phyloP scores from a whole-genome alignment of 2,329 filamentous ascomycete species.

The Ophiostoma montium region DNA sequence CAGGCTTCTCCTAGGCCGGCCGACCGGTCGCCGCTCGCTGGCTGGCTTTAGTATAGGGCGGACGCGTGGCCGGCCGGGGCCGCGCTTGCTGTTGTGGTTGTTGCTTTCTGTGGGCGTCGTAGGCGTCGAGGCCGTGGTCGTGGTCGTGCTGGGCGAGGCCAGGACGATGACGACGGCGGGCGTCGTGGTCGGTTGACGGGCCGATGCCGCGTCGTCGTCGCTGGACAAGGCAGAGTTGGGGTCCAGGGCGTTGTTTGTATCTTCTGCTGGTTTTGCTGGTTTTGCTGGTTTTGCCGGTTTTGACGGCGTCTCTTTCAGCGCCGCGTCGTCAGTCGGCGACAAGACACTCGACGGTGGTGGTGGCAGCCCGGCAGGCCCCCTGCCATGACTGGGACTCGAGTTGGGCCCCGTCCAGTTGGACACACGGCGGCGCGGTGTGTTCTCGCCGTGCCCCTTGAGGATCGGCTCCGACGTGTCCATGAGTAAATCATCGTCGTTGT shows the following conservation, averaged over 20 bases:
- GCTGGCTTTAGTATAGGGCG: neutral
- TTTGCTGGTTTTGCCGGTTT: neutral
- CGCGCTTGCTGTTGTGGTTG: neutral
- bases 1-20: neutral
- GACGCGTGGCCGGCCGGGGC: neutral
- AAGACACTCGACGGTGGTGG: neutral
- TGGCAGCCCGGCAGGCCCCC: no score
- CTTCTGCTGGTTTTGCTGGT: neutral
- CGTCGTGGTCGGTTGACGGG: neutral
- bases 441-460: neutral
- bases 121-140: neutral
- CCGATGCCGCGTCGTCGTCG: slow-evolving; percentile 21
- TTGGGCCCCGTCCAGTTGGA: neutral
- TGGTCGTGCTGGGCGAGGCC: no score
- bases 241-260: slow-evolving; percentile 14
- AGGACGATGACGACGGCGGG: no score
- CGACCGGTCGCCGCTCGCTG: neutral
- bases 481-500: slow-evolving; percentile 9
- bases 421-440: neutral
- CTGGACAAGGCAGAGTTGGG: slow-evolving; percentile 22
- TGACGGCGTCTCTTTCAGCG: no score
- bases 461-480: neutral
- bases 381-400: neutral
- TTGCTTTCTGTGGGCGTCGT: neutral
- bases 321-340: no score